phyloP scores from a whole-genome alignment of 805 yeast species.

The Saturnispora ahearnii region DNA sequence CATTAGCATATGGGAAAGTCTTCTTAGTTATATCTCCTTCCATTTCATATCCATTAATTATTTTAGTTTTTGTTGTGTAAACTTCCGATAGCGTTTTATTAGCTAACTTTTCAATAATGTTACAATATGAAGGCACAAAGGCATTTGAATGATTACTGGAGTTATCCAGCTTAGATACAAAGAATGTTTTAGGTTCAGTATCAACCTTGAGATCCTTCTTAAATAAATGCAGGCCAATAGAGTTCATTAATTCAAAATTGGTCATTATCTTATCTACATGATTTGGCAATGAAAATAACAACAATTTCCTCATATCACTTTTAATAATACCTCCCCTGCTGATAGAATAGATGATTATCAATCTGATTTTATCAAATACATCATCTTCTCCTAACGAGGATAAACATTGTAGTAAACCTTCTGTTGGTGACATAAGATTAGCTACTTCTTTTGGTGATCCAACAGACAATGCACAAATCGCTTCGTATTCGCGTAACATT shows the following conservation, averaged over 20 bases:
- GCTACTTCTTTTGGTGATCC: conserved; percentile 5
- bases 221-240: conserved; percentile 28
- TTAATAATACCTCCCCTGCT: conserved; percentile 76
- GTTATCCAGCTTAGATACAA: conserved; percentile 32
- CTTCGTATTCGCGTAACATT: conserved; percentile 7
- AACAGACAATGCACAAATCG: conserved; percentile 5
- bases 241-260: conserved; percentile 48
- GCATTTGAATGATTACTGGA: conserved; percentile 21
- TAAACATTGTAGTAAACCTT: conserved; percentile 49
- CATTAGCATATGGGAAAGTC: conserved; percentile 41
- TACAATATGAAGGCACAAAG: conserved; percentile 22
- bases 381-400: conserved; percentile 30
- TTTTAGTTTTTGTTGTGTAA: conserved; percentile 14
- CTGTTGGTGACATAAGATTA: conserved; percentile 36
- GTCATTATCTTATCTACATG: conserved; percentile 34
- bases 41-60: conserved; percentile 8
- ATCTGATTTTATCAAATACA: conserved; percentile 58
- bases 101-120: conserved; percentile 21
- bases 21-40: conserved; percentile 35
- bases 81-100: conserved; percentile 23
- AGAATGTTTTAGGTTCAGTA: conserved; percentile 43
- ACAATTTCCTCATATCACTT: conserved; percentile 61
- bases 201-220: conserved; percentile 34
- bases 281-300: conserved; percentile 39
- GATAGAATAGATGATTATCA: conserved; percentile 64